Evolutionary conservation across 148 eudicot genomes (phyloP).

Genomic region (Chenopodium album): DNA sequence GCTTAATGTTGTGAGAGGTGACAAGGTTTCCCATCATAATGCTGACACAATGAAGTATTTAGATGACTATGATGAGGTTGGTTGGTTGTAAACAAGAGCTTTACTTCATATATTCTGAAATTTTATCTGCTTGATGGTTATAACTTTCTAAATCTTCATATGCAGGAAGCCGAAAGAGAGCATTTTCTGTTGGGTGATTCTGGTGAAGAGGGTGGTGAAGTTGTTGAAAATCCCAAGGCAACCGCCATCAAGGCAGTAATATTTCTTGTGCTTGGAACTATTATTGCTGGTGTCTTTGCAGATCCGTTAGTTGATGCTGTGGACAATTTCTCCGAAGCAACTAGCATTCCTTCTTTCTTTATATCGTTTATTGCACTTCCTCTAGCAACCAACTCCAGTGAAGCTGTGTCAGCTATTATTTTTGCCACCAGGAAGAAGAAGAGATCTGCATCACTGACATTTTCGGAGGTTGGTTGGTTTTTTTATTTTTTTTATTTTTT

Average conservation of each 20-base stretch:
- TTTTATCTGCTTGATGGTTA: background rate
- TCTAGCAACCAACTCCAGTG: conserved; percentile 88
- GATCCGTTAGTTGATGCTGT: conserved; percentile 93
- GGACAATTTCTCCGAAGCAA: conserved; percentile 73
- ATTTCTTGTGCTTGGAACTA: conserved; percentile 58
- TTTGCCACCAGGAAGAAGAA: conserved; percentile 72
- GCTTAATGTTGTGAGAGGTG: conserved; percentile 43
- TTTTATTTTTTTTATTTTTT: conserved; percentile 9
- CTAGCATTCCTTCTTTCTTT: conserved; percentile 88
- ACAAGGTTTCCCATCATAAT: conserved; percentile 13
- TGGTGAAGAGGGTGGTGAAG: conserved; percentile 48
- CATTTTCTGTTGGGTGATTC: conserved; percentile 60
- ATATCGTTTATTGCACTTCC: conserved; percentile 86
- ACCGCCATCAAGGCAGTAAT: conserved; percentile 56
- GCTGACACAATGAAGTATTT: conserved; percentile 41
- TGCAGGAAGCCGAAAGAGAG: conserved; percentile 64
- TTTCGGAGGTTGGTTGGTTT: conserved; percentile 67
- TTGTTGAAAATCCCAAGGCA: conserved; percentile 48
- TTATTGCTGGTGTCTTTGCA: conserved; percentile 77
- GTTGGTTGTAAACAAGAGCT: background rate
- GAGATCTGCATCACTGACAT: conserved; percentile 85
- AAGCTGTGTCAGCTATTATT: conserved; percentile 87
- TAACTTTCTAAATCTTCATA: background rate
- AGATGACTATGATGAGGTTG: conserved; percentile 48
- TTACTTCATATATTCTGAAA: background rate